Base-by-base conservation (phyloP, 768 basidiomycete genomes). In the Tricholoma sp. region DNA sequence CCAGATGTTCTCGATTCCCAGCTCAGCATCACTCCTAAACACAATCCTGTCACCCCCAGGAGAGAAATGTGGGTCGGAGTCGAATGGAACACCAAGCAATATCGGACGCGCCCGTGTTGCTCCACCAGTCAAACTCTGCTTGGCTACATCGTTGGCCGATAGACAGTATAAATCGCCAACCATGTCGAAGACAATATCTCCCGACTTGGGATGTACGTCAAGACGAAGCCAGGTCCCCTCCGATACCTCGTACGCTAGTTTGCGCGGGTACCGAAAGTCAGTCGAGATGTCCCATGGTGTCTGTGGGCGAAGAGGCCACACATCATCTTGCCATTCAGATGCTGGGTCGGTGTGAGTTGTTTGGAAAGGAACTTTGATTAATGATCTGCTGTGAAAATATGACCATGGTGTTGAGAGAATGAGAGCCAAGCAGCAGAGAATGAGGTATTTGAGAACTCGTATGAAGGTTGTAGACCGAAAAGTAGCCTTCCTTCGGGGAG, bases 1-100 rank as follows among this genome's bases (percentile, higher is more conserved):
- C 86, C 86, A 90, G 6, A 90, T 85, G 62, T 90, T 89, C 63
- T 89, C 86, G 13, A 88, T 72, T 4, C 88, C 88, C 3, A 86
- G 74, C 34, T 76, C 86, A 6, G 87, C 88, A 67, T 89, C 88
- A 51, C 88, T 89, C 59, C 80, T 78, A 65, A 86, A 90, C 3
- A 83, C 83, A n/a, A 89, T 57, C 44, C 74, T 72, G 54, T 83
- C 78, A 0, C 88, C 87, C 37, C 76, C 68, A 0, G 88, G 85
- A 5, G 86, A 88, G 70, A 90, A 89, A 57, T 79, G 84, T 1
- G 87, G 87, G 65, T 89, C 85, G 0, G 85, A 77, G 60, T 89
- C 88, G 59, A 84, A 78, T 10, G 88, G 88, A 15, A 87, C 72
- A 2, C 88, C 88, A 0, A 74, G 71, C 28, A 88, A 71, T 33